Conservation (phyloP, 2,329 filamentous ascomycete genomes). For the Trichoderma koningiopsis region DNA sequence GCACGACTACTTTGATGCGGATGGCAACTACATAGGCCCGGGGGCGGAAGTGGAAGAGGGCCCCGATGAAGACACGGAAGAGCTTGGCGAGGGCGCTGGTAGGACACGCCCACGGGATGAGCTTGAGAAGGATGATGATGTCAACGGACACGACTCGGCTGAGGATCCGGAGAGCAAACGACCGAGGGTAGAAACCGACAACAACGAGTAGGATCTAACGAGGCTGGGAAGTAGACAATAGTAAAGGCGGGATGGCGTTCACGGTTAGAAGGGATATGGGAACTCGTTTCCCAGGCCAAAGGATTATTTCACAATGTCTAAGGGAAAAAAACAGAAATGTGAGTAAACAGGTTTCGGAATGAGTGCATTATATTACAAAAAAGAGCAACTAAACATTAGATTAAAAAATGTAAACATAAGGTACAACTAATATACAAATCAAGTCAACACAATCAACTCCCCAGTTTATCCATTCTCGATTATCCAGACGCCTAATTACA, state of each 20-base stretch:
- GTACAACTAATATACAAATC: slow-evolving; percentile 3
- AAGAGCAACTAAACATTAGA: slow-evolving; percentile 16
- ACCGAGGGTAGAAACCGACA: slow-evolving; percentile 41
- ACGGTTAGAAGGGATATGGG: slow-evolving; percentile 27
- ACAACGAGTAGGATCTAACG: background rate
- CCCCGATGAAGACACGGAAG: slow-evolving; percentile 46
- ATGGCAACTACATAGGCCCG: slow-evolving; percentile 73
- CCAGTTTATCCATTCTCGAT: background rate
- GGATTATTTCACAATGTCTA: background rate
- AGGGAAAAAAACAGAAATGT: background rate
- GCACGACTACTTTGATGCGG: slow-evolving; percentile 76
- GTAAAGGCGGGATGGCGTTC: slow-evolving; percentile 31
- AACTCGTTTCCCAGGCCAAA: slow-evolving; percentile 11
- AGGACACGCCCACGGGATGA: slow-evolving; percentile 47
- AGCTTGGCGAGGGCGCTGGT: slow-evolving; percentile 66
- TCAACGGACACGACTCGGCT: slow-evolving; percentile 47
- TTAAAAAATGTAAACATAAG: slow-evolving; percentile 1
- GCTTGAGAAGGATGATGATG: slow-evolving; percentile 47
- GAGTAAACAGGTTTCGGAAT: background rate
- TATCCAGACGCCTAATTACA: background rate
- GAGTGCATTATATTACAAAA: background rate
- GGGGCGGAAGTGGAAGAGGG: slow-evolving; percentile 26
- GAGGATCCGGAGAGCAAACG: slow-evolving; percentile 52
- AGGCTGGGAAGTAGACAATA: background rate
- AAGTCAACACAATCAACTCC: slow-evolving; percentile 9